Evolutionary conservation across 2,329 filamentous ascomycete species (phyloP), one percentile per base, ranked within the genome.

Genomic region (Fusarium pseudocircinatum): DNA sequence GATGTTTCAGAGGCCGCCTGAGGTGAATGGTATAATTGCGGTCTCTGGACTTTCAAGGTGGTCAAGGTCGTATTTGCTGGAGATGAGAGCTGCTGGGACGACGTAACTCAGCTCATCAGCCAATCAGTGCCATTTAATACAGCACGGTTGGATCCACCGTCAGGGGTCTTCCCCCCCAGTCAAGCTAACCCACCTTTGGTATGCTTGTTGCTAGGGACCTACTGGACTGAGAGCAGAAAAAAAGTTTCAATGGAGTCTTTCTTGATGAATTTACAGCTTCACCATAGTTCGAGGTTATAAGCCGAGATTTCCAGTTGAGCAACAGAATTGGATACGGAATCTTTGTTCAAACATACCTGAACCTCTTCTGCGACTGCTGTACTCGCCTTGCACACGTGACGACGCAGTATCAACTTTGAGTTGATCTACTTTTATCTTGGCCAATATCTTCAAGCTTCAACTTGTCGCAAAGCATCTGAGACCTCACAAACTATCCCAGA

Each of bases 51-150:
- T 63, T 68, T 68, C 42, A 50, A 72, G 49, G 57, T 69, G 69
- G 71, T 52, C 63, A 43, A 40, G 59, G 66, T 69, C 39, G 59
- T 69, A 69, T 69, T 69, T 61, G 46, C 50, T 54, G 65, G 54
- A 73, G 70, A 62, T 67, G 54, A 73, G 68, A 72, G 71, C 68
- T 69, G 63, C 75, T 77, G 60, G 72, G 67, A 69, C 70, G 60
- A 75, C 73, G 70, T 69, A 74, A 63, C 70, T 43, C 24, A 18
- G n/a, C 36, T 66, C 37, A 43, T 43, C 30, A 34, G 37, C 79
- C 79, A 80, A 81, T 80, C 75, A 80, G 60, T 47, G 37, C 32
- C 34, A 53, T 30, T 18, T 49, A 60, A 66, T 46, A 50, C 73
- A 68, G 69, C 76, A 80, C 74, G 70, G 67, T 66, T 72, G 62